Conservation (phyloP, 2,329 filamentous ascomycete species). For the Pestalotiopsis sp. region DNA sequence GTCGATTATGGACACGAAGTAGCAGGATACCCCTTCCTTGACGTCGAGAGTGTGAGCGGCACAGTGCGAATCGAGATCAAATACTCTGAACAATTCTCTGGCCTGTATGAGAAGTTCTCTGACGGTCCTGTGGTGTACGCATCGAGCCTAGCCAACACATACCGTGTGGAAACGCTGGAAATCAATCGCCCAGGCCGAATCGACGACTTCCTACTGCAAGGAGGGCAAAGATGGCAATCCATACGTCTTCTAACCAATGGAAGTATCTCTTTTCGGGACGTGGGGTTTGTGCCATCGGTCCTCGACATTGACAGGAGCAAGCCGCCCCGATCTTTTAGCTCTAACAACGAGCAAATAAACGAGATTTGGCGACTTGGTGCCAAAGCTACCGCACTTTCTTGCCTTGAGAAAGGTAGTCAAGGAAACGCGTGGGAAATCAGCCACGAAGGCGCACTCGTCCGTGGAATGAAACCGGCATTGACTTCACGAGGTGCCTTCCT, state of each 20-base stretch:
- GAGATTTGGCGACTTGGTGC: constrained; percentile 41
- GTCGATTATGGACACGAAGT: constrained; percentile 36
- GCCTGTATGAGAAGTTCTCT: constrained; percentile 26
- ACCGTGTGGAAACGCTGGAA: constrained; percentile 41
- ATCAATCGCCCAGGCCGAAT: constrained; percentile 31
- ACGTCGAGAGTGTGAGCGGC: constrained; percentile 25
- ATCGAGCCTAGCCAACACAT: constrained; percentile 33
- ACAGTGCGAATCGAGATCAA: constrained; percentile 37
- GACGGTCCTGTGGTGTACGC: constrained; percentile 34
- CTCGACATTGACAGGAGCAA: constrained; percentile 21
- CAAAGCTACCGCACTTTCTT: constrained; percentile 34
- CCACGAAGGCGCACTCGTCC: constrained; percentile 31
- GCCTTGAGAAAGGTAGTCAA: constrained; percentile 38
- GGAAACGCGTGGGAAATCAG: constrained; percentile 30
- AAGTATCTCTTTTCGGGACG: constrained; percentile 30
- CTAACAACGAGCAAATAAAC: constrained; percentile 32
- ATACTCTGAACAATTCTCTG: constrained; percentile 36
- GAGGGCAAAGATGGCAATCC: constrained; percentile 43
- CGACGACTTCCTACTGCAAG: constrained; percentile 39
- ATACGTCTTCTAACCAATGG: constrained; percentile 37
- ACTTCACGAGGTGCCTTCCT: constrained; percentile 26
- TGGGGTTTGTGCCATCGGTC: constrained; percentile 36
- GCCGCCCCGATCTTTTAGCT: constrained; percentile 32
- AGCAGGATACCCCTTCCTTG: constrained; percentile 36
- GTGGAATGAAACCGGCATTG: constrained; percentile 24